Conservation (phyloP, 1,139 yeast species). For the Debaryomyces singareniensis region DNA sequence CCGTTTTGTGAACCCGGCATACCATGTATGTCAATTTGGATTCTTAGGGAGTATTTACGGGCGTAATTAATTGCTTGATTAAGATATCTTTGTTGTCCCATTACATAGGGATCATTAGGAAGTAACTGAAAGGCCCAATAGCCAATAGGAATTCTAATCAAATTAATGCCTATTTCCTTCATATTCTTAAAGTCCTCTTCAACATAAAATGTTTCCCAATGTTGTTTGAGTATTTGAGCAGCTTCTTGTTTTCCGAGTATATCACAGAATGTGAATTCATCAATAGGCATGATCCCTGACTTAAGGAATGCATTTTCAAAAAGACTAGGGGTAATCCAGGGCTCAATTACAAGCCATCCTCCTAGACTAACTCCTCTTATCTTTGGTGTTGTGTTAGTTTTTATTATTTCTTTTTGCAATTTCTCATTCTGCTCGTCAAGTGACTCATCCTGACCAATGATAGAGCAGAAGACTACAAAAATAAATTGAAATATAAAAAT, state of each 20-base stretch:
- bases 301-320: slow-evolving; percentile 11
- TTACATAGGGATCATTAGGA: slow-evolving; percentile 16
- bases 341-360: slow-evolving; percentile 24
- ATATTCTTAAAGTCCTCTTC: slow-evolving; percentile 16
- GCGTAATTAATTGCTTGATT: slow-evolving; percentile 20
- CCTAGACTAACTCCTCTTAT: slow-evolving; percentile 19
- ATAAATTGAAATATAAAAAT: no score
- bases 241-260: slow-evolving; percentile 10
- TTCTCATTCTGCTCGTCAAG: no score
- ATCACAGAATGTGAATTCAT: slow-evolving; percentile 14
- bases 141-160: slow-evolving; percentile 20
- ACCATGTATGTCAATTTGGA: slow-evolving; percentile 20
- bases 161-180: slow-evolving; percentile 13
- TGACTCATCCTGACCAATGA: no score
- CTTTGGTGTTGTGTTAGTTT: no score
- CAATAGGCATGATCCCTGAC: slow-evolving; percentile 13
- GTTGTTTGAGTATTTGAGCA: slow-evolving; percentile 9
- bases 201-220: slow-evolving; percentile 16
- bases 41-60: slow-evolving; percentile 11
- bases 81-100: slow-evolving; percentile 18
- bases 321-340: slow-evolving; percentile 20
- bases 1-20: slow-evolving; percentile 26
- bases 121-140: slow-evolving; percentile 21
- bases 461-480: no score
- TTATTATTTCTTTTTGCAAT: no score